These are phyloP conservation scores for Amaranthus cruentus DNA, from an alignment of 148 eudicot species.

Conservation along the genomic window DNA sequence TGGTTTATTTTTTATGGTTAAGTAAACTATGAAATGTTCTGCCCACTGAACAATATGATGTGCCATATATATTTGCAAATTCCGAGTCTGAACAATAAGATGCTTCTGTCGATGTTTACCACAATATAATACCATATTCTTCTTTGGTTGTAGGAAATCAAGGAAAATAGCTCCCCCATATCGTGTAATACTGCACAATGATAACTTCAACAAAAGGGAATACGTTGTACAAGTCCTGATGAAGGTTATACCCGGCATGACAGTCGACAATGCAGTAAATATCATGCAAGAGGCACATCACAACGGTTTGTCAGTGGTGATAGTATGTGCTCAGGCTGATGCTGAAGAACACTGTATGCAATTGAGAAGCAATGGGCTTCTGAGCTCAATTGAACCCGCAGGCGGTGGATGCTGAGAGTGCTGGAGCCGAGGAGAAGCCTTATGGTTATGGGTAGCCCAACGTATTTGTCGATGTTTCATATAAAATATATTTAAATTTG, in stretches of 20 bases:
- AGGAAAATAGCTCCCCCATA: conserved; percentile 84
- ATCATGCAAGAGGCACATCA: conserved; percentile 92
- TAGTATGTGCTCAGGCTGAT: conserved; percentile 74
- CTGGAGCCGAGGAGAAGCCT: not conserved
- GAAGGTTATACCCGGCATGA: conserved; percentile 98
- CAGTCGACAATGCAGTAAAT: conserved; percentile 78
- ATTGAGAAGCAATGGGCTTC: conserved; percentile 80
- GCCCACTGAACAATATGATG: too few relatives aligned
- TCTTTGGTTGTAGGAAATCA: conserved; percentile 51
- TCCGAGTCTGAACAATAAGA: not conserved
- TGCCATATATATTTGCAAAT: not conserved
- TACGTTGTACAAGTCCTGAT: conserved; percentile 92
- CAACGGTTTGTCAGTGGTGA: conserved; percentile 76
- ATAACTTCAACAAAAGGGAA: conserved; percentile 89
- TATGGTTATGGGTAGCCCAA: not conserved
- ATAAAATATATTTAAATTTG: conserved; percentile 17
- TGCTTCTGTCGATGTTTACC: not conserved
- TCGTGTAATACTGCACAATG: conserved; percentile 85
- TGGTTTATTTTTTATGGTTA: too few relatives aligned
- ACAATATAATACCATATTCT: not conserved
- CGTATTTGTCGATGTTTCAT: conserved; percentile 23
- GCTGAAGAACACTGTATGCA: conserved; percentile 90
- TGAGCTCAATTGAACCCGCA: conserved; percentile 86
- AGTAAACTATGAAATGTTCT: too few relatives aligned
- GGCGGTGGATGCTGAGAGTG: conserved; percentile 56